Evolutionary conservation across 352 stramenopile species (phyloP), one percentile per base, ranked within the genome.

Genomic region (Elongisporangium anandrum): DNA sequence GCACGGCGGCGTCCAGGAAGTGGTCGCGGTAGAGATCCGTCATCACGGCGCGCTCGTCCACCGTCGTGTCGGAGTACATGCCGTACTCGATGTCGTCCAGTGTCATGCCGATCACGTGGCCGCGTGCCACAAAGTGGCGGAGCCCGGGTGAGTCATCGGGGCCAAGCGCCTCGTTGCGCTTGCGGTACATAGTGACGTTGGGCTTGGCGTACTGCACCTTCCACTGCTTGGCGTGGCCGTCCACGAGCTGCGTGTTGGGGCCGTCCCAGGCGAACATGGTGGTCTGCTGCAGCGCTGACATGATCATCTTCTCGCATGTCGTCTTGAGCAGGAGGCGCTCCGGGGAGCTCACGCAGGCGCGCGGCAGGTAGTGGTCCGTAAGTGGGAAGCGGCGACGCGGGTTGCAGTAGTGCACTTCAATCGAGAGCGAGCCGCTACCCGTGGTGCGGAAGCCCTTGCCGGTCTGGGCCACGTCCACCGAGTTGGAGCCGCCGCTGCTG

Each of bases 341-440:
- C 29, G 77, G 70, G 6, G 59, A 50, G 16, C 63, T 68, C 38
- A 88, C 60, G 50, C 66, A 50, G 15, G 81, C 76, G 29, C 61
- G 60, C 53, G 79, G 79, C n/a, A 88, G 65, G 55, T 65, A 73
- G 56, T 86, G 74, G 48, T 85, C 70, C 16, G 60, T 68, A 17
- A 88, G 67, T 17, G 79, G 79, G 61, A 88, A 88, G 7, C 79
- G 79, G 21, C 79, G 68, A 2, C 79, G 72, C 39, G 76, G 79
- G 60, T 88, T 85, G 38, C 80, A 59, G 50, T 65, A 75, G 54
- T 81, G 67, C 61, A 88, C 76, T 50, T 88, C 78, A 52, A 88
- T 88, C 39, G 78, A 85, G 38, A 85, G 68, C 54, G 77, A 66
- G 26, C 84, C 73, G 51, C 78, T 75, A 13, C 71, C 73, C 0